Base-by-base conservation (phyloP, 2,329 filamentous ascomycete species). In the Neodidymelliopsis sp. region DNA sequence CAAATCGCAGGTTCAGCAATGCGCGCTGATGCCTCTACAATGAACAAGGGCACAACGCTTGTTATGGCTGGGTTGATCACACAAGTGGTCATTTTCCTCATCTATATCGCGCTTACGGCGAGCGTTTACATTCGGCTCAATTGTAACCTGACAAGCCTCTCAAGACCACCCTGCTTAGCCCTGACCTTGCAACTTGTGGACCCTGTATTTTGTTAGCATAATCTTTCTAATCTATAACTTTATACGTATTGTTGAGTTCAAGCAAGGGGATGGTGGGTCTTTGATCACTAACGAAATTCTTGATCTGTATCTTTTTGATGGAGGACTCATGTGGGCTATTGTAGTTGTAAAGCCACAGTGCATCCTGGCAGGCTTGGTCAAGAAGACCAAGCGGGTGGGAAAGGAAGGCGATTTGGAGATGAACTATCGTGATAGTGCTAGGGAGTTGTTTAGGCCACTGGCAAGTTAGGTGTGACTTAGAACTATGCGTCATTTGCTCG, bases 1-100 rank as follows among this genome's bases (percentile, higher is more conserved):
- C 62, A 65, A 48, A 56, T 62, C 15, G 45, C 47, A 19, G 62
- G 62, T 1, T 56, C 54, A 1, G 57, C 57, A 1, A 60, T 57
- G 49, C 60, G 57, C 25, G 55, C 50, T 4, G 37, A 41, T 31
- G 22, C 41, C 1, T 47, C 34, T 7, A 55, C 49, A 8, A 20
- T 36, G 2, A 43, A 49, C 10, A 38, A 13, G 6, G 59, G 56
- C 2, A 57, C 36, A 0, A 53, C 35, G 0, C 38, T 63, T 1
- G 52, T 63, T 3, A 47, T 58, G 12, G 45, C 27, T 4, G 60
- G 60, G 2, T 31, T 63, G n/a, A 40, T 40, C 23, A 38, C 54
- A 7, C 60, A 62, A 19, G 37, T 63, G 1, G 47, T 45, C 4
- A 53, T 54, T 10, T 57, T 63, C 18, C 45, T 19, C 3, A 25